phyloP scores from a whole-genome alignment of 1,284 basidiomycete genomes.

The Trametes versicolor region DNA sequence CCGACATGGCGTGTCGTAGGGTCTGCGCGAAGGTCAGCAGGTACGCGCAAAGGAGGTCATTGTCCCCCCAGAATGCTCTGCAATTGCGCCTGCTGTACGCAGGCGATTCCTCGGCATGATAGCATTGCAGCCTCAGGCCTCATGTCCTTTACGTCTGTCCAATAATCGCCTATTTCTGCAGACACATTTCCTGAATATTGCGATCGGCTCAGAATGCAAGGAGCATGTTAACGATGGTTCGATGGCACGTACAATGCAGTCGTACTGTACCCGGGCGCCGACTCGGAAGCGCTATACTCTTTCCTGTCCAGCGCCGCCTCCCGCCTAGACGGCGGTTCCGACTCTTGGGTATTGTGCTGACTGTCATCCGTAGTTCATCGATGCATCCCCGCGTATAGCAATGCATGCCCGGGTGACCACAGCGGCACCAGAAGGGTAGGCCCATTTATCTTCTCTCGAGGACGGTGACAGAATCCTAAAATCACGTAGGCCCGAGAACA shows the following conservation, averaged over 20 bases:
- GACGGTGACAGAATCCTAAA: not conserved
- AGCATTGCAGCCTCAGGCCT: no score
- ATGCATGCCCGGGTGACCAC: not conserved
- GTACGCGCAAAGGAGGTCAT: not conserved
- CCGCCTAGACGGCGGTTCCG: not conserved
- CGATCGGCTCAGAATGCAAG: not conserved
- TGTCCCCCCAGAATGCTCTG: constrained; percentile 3
- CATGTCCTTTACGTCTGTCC: no score
- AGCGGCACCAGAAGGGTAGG: not conserved
- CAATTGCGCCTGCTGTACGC: not conserved
- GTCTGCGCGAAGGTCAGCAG: constrained; percentile 2
- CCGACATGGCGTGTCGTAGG: not conserved
- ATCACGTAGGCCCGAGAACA: not conserved
- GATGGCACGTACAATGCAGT: not conserved
- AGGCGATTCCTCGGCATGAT: not conserved
- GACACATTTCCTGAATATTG: not conserved
- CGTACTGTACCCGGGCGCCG: not conserved
- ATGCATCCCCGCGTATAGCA: not conserved
- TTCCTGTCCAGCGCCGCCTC: no score
- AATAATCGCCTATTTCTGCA: no score
- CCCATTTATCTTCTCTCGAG: not conserved
- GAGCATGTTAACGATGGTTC: not conserved
- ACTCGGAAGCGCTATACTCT: no score
- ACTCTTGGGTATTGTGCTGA: not conserved
- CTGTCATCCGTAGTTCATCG: not conserved